Evolutionary conservation across 257 asterid species (phyloP).

Genomic region (Nicotiana knightiana): DNA sequence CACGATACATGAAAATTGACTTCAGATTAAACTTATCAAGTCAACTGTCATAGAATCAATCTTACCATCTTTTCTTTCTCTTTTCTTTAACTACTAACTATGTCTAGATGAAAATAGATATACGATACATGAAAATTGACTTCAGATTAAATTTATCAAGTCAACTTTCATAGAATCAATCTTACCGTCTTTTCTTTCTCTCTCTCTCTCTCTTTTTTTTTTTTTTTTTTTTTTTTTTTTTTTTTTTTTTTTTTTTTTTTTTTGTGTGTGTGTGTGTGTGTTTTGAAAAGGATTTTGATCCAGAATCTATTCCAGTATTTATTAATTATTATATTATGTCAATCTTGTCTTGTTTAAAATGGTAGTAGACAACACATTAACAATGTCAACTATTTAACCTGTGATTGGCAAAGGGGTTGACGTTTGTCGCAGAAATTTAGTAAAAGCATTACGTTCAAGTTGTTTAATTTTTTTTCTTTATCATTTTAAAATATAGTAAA

Average conservation of each 20-base stretch:
- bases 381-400: neutral
- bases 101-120: no score
- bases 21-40: no score
- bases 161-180: no score
- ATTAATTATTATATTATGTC: neutral
- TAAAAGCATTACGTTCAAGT: neutral
- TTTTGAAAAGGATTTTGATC: neutral
- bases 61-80: no score
- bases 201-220: no score
- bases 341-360: neutral
- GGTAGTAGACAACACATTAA: neutral
- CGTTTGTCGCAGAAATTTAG: neutral
- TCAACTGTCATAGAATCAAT: no score
- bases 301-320: neutral
- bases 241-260: neutral
- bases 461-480: neutral
- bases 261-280: no score
- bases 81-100: no score
- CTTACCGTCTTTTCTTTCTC: no score
- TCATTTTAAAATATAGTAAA: neutral
- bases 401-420: neutral
- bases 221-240: neutral
- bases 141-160: no score
- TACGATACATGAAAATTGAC: no score
- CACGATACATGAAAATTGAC: no score